Percentiles rank a stretch among this genome's conserved stretches.
phyloP scores from a whole-genome alignment of 2,329 filamentous ascomycete genomes.

The Fusarium praegraminearum region DNA sequence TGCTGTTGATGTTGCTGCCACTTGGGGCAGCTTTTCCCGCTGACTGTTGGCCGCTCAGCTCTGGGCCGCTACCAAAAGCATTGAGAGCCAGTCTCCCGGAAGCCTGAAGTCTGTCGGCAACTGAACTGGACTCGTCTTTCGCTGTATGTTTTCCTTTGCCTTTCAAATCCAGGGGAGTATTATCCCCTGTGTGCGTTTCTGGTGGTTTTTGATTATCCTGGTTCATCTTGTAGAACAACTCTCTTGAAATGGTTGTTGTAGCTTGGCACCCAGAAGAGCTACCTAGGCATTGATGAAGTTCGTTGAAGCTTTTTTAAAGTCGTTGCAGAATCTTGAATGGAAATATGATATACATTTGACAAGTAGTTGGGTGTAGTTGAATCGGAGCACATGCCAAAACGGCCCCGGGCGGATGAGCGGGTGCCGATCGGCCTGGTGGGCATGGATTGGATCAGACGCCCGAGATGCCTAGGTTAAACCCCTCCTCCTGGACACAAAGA shows the following conservation, averaged over 20 bases:
- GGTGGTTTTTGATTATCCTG: slow-evolving; percentile 15
- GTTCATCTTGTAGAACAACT: slow-evolving; percentile 29
- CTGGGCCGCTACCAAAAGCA: slow-evolving; percentile 39
- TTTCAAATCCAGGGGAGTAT: slow-evolving; percentile 20
- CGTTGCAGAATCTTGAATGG: neutral
- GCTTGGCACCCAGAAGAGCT: neutral
- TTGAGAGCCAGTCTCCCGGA: slow-evolving; percentile 48
- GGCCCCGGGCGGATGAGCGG: slow-evolving; percentile 41
- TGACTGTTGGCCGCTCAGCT: slow-evolving; percentile 27
- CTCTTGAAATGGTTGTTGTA: neutral
- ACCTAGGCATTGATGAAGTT: neutral
- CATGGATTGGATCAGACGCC: slow-evolving; percentile 22
- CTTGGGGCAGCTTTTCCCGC: slow-evolving; percentile 38
- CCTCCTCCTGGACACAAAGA: neutral
- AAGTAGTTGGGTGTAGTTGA: slow-evolving; percentile 6
- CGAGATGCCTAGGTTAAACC: slow-evolving; percentile 27
- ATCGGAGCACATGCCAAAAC: slow-evolving; percentile 37
- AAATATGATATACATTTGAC: neutral
- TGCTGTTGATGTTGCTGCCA: slow-evolving; percentile 21
- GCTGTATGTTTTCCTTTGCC: slow-evolving; percentile 39
- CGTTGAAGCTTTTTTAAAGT: neutral
- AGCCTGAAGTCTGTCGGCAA: slow-evolving; percentile 46
- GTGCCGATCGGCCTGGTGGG: slow-evolving; percentile 39
- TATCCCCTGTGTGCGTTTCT: slow-evolving; percentile 1
- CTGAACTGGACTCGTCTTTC: slow-evolving; percentile 21